Base-by-base conservation (phyloP, 83 land plant genomes). In the Diphasiastrum complanatum region DNA sequence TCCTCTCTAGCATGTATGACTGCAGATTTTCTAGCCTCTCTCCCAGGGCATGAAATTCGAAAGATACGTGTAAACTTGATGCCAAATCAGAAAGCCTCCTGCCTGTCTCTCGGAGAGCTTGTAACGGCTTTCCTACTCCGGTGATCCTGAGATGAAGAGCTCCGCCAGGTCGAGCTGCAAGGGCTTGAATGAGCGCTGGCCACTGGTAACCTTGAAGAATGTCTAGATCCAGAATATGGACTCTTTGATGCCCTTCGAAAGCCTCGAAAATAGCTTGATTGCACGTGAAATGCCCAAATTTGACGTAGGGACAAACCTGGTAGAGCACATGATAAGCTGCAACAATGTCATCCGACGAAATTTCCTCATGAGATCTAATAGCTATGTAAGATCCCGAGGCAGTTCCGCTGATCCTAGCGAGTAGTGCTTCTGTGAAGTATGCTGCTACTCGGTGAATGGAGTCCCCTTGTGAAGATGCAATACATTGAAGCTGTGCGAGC, bases 211-310 rank as follows among this genome's bases (percentile, higher is more conserved):
- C 51, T 24, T 48, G 51, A 5, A 48, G 18, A 18, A 48, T 48
- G 23, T 48, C 51, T 24, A 48, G 51, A 24, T 48, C 51, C 6
- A 48, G 6, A 18, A 48, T 48, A 18, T 48, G 51, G n/a, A 48
- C 51, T 5, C 18, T 48, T 18, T 48, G 51, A 18, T 48, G 51
- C 51, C 18, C 51, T n/a, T 18, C 18, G 18, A 48, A 48, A 6
- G 51, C 51, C 18, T 48, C 51, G 51, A 48, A 48, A 24, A 48
- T 48, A 6, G 51, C 51, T 24, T 48, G 51, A 24, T 48, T 48
- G 6, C 23, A 48, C 5, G 51, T 48, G 51, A 48, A 48, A 18
- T 48, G 51, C 18, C 23, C 51, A 18, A 48, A 48, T 24, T 48
- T 48, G 6, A 48, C 23, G 18, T 48, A 48, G 51, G 51, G 51